phyloP scores from a whole-genome alignment of 176 grass and related monocot genomes.

The Paspalum vaginatum region DNA sequence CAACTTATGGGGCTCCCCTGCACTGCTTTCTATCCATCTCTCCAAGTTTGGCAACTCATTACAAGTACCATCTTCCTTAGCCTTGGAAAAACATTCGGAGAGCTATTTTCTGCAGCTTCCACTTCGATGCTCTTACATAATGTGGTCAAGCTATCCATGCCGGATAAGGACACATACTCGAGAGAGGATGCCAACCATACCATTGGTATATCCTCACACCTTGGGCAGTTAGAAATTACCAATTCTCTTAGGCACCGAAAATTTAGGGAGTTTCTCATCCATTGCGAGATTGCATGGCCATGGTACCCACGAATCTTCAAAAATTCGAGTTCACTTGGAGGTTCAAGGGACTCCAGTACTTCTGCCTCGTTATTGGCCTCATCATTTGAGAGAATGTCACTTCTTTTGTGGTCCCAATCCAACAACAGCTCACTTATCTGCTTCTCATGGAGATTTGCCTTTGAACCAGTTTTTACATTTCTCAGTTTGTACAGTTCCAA shows the following conservation, averaged over 20 bases:
- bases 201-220: not conserved
- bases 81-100: not conserved
- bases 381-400: not conserved
- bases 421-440: not conserved
- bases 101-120: not conserved
- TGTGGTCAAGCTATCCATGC: not conserved
- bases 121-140: not conserved
- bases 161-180: not conserved
- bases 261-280: constrained; percentile 15
- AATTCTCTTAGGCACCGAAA: not conserved
- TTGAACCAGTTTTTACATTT: not conserved
- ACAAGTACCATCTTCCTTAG: not conserved
- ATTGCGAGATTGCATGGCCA: not conserved
- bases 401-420: accelerated
- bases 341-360: not conserved
- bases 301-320: not conserved
- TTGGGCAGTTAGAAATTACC: not conserved
- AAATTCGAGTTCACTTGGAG: not conserved
- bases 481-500: constrained; percentile 16
- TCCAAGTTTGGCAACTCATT: not conserved
- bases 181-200: not conserved
- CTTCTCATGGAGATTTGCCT: constrained; percentile 16
- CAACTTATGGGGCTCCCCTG: not conserved
- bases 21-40: not conserved
- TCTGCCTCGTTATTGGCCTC: not conserved